Base-by-base conservation (phyloP, 2,329 filamentous ascomycete genomes). In the Talaromyces sp. region DNA sequence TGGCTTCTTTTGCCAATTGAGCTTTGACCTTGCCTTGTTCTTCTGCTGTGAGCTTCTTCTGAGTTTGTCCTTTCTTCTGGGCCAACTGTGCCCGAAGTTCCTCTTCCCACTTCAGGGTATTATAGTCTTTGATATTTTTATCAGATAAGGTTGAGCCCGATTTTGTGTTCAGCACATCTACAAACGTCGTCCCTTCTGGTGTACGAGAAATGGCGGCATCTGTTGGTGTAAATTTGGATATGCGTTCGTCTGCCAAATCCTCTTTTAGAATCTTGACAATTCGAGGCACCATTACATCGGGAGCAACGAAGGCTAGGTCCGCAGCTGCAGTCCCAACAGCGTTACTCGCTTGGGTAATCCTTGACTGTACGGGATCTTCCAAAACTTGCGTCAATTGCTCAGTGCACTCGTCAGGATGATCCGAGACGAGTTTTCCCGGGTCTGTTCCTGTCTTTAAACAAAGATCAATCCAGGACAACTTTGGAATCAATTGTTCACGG, bases 101-200 rank as follows among this genome's bases (percentile, higher is more conserved):
- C 72, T 93, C 89, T 75, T 99, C 95, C 95, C 96, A 99, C 75
- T 96, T 97, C 46, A 97, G 77, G 1, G 91, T 96, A 68, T 99
- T 91, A 68, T 97, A 96, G 72, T 98, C 95, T 73, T 96, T 97
- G 55, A 86, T 88, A 69, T 91, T 96, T 77, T 96, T 98, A 76
- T 92, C 89, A 3, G 91, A 86, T 2, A 89, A 78, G 41, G 82
- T 79, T 63, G 85, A 85, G 61, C 86, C 85, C 1, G 86, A 80
- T 72, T 96, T 96, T 71, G 91, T 93, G 35, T 89, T 90, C 6
- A 99, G 82, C 0, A 98, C 90, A 75, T 99, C 95, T 21, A 99
- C 83, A 68, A 96, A 98, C 14, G 88, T 84, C 1, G 89, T 93
- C 1, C 92, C 93, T 72, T 96, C 91, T 0, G 92, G 89, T 0